Conservation (phyloP, 164 flowering plant species). For the Vitis rotundifolia region DNA sequence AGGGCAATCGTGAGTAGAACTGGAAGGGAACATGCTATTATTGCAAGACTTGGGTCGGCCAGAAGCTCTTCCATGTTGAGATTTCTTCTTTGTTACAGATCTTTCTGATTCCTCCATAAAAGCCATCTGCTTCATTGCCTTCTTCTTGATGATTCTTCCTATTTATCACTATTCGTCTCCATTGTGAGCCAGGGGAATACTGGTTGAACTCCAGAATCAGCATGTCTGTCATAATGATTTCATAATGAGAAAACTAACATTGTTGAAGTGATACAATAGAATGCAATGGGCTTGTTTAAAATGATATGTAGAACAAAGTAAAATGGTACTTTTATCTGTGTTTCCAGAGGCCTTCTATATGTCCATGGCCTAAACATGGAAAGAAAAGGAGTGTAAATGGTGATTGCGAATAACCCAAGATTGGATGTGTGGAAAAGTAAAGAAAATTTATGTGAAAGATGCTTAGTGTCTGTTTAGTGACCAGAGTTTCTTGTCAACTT, state of each 20-base stretch:
- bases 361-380: too few relatives aligned
- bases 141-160: slow-evolving; percentile 51
- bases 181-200: slow-evolving; percentile 44
- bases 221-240: slow-evolving; percentile 28
- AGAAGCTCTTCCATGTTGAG: slow-evolving; percentile 36
- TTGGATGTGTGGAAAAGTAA: too few relatives aligned
- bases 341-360: too few relatives aligned
- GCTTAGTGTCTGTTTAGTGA: too few relatives aligned
- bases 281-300: too few relatives aligned
- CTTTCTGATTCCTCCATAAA: slow-evolving; percentile 58
- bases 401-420: too few relatives aligned
- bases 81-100: slow-evolving; percentile 39
- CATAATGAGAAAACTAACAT: neutral
- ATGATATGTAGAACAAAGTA: too few relatives aligned
- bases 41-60: slow-evolving; percentile 29
- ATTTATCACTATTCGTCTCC: slow-evolving; percentile 44
- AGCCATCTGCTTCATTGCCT: slow-evolving; percentile 53
- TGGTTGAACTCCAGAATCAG: slow-evolving; percentile 62
- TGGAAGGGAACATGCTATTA: neutral
- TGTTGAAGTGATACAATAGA: too few relatives aligned
- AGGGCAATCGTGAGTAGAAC: neutral
- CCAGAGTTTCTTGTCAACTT: too few relatives aligned
- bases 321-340: too few relatives aligned
- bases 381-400: too few relatives aligned
- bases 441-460: too few relatives aligned